These are phyloP conservation scores for Viola pubescens DNA, from an alignment of 441 rosid species.

Conservation along the genomic window DNA sequence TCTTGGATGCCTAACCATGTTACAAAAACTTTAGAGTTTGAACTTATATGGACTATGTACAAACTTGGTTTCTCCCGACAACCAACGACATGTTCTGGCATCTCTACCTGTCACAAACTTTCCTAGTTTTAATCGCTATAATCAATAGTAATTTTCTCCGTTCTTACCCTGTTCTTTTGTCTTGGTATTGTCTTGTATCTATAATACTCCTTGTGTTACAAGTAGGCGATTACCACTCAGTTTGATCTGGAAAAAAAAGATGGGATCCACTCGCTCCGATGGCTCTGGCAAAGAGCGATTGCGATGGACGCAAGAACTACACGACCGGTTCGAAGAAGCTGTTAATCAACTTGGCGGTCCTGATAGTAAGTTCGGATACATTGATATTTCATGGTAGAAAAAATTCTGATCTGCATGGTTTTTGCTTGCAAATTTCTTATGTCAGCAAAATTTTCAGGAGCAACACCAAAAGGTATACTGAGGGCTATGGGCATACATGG, in stretches of 20 bases:
- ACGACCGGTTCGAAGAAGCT: conserved; percentile 46
- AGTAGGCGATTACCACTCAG: background rate
- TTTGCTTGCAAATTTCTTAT: background rate
- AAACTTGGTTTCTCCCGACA: conserved; percentile 17
- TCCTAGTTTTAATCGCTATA: conserved; percentile 27
- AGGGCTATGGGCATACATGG: conserved; percentile 39
- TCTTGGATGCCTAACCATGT: background rate
- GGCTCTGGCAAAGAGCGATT: conserved; percentile 44
- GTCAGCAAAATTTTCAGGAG: conserved; percentile 28
- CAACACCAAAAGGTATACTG: conserved; percentile 57
- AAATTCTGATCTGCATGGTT: background rate
- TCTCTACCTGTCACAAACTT: conserved; percentile 11
- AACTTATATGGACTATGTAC: conserved; percentile 6
- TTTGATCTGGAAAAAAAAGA: conserved; percentile 4
- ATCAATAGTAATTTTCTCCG: too few species aligned
- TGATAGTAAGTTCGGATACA: conserved; percentile 34
- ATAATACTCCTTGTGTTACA: conserved; percentile 7
- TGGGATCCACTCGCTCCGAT: conserved; percentile 36
- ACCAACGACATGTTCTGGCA: conserved; percentile 23
- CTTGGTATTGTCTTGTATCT: conserved; percentile 15
- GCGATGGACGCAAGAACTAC: conserved; percentile 54
- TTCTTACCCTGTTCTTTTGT: background rate
- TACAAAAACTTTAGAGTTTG: conserved; percentile 7
- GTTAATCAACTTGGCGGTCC: conserved; percentile 65
- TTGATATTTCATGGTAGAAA: background rate